Evolutionary conservation across 768 basidiomycete genomes (phyloP), one percentile per base, ranked within the genome.

Genomic region (Lentinula detonsa): DNA sequence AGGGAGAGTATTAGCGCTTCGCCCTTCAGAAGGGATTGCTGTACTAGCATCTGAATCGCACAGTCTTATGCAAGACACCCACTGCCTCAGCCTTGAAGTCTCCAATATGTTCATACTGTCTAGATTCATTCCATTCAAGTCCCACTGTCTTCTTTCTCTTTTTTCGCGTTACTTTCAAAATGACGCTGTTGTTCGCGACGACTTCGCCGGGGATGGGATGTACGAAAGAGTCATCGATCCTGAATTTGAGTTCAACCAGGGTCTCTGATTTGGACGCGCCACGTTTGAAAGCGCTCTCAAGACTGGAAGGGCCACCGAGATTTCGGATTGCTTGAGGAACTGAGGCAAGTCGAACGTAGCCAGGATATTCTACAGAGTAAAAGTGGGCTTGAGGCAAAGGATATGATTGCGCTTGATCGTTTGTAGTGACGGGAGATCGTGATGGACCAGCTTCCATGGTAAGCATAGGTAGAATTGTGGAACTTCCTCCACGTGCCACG

Each of bases 351-450:
- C 79, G 74, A 58, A 97, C 86, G 65, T 93, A 92, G 63, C 94
- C 94, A 6, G 94, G 94, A 74, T 94, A 96, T 72, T 97, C 95
- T 63, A 96, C 78, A 4, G 92, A 88, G 69, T 89, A 90, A 70
- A 87, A 90, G 34, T 84, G 77, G 5, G 78, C 76, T 37, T 81
- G 75, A 21, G 87, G 84, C 1, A 93, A 74, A 2, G 80, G 74
- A 42, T 63, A 65, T 23, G 35, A 37, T 40, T 34, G 48, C 13
- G 59, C 59, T 52, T 28, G 48, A 51, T 50, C 10, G 23, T 46
- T 33, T 48, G 39, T 18, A 31, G 45, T 31, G 71, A 2, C 73
- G 74, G 58, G 72, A 73, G 31, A 74, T 15, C 21, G 51, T 37
- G 54, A 56, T 21, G 55, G 39, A 11, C 42, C 55, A 28, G 40